Evolutionary conservation across 495 filamentous ascomycete species (phyloP), one percentile per base, ranked within the genome.

Genomic region (Penicillium desertorum): DNA sequence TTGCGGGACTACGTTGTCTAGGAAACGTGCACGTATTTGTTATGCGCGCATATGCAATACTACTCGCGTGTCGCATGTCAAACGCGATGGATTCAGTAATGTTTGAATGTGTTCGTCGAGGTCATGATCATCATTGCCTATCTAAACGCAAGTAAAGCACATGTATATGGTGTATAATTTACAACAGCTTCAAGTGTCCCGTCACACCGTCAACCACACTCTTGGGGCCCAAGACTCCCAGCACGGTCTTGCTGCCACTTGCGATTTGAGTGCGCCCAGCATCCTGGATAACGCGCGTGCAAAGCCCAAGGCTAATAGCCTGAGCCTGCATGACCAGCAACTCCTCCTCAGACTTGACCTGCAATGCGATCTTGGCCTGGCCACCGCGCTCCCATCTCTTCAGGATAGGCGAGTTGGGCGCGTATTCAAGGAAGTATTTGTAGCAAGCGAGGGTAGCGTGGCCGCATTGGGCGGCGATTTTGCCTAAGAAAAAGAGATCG

Each of bases 241-340:
- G 78, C 32, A 98, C 94, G 4, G 94, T 98, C 65, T 87, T 80
- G 66, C 89, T 95, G 17, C 95, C 92, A 42, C 84, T 83, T n/a
- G 87, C 92, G 74, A 98, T 96, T 84, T 98, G 95, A 30, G 94
- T 98, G 54, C 94, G 81, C 25, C 94, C 94, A n/a, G 94, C 94
- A 80, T 98, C 94, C 63, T 88, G 84, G 48, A 98, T 91, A 32
- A 96, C 85, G 69, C 89, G 85, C 45, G 94, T 88, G 51, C 90
- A 92, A 37, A 98, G 74, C 3, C 93, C 94, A 51, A 96, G 66
- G 65, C 88, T 91, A 45, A 89, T 78, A 10, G 94, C 92, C 71
- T 85, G 84, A 23, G 84, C 89, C 74, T 91, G 85, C 58, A 97
- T 72, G 60, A 83, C 74, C 53, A 88, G 65, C 71, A 98, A 66